Conservation (phyloP, 2,329 filamentous ascomycete genomes). For the Xenosphaeropsis pyriputrescens region DNA sequence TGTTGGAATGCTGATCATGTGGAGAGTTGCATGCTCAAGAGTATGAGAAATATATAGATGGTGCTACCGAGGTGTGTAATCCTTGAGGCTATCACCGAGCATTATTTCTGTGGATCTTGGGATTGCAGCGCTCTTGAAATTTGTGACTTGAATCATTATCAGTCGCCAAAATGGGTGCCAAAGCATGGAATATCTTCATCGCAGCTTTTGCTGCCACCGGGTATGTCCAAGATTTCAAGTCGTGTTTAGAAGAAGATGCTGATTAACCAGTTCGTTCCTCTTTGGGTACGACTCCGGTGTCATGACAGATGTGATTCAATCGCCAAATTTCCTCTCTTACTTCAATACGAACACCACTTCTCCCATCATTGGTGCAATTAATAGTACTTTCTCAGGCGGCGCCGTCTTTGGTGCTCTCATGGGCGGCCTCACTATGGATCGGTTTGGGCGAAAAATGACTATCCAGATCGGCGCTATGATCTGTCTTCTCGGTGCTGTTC, state of each 20-base stretch:
- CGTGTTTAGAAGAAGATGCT: neutral
- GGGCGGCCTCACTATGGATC: constrained; percentile 37
- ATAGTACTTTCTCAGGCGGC: constrained; percentile 50
- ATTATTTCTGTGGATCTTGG: too few relatives aligned
- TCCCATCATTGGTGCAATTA: constrained; percentile 33
- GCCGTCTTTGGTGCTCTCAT: constrained; percentile 26
- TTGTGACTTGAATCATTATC: neutral
- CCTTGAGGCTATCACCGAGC: too few relatives aligned
- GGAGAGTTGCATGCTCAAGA: too few relatives aligned
- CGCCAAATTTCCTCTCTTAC: constrained; percentile 11
- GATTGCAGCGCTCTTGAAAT: neutral
- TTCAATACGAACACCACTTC: constrained; percentile 19
- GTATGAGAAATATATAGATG: too few relatives aligned
- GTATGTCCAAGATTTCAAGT: constrained; percentile 3
- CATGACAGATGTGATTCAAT: constrained; percentile 17
- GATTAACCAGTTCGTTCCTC: constrained; percentile 19
- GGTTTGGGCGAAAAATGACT: constrained; percentile 39
- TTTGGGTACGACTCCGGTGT: constrained; percentile 21
- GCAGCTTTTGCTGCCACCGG: constrained; percentile 26
- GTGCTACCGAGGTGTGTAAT: too few relatives aligned
- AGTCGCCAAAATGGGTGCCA: constrained; percentile 18
- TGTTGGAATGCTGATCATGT: too few relatives aligned
- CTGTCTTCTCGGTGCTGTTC: constrained; percentile 41
- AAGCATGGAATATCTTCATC: constrained; percentile 24
- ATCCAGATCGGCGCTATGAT: constrained; percentile 39